A percentile compares a stretch with the other conserved stretches of the same genome.
Evolutionary conservation across 2,329 filamentous ascomycete species (phyloP).

Genomic region (Ophiostoma fasciatum): DNA sequence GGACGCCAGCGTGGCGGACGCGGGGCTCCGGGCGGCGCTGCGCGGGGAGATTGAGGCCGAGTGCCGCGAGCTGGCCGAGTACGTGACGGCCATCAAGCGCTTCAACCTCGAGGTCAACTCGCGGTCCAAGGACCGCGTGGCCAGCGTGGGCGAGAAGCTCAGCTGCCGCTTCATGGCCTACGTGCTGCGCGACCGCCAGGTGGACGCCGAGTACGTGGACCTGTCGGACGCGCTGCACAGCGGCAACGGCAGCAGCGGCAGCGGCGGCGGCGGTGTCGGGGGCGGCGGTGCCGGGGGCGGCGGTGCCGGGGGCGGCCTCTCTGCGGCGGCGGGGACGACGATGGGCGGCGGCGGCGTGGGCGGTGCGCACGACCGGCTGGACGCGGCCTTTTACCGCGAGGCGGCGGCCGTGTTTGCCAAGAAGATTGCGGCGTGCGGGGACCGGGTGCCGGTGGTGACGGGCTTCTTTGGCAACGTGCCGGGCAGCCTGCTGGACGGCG

Average conservation of each 20-base stretch:
- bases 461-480: conserved; percentile 93
- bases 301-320: too few species aligned
- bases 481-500: conserved; percentile 62
- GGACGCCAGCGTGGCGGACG: conserved; percentile 43
- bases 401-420: conserved; percentile 46
- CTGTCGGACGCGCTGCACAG: conserved; percentile 38
- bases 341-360: not conserved
- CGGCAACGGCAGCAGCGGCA: not conserved
- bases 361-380: conserved; percentile 34
- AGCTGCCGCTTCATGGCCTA: conserved; percentile 86
- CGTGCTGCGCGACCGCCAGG: conserved; percentile 63
- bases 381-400: conserved; percentile 54
- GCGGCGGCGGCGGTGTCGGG: too few species aligned
- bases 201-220: conserved; percentile 82
- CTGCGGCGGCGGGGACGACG: too few species aligned
- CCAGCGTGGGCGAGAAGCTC: conserved; percentile 91
- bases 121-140: conserved; percentile 70
- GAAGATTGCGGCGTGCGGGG: conserved; percentile 49
- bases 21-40: conserved; percentile 42
- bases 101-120: conserved; percentile 64
- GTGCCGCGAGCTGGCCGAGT: conserved; percentile 68
- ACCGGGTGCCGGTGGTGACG: conserved; percentile 57
- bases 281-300: too few species aligned
- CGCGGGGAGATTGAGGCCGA: conserved; percentile 57
- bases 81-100: conserved; percentile 46